Conservation (phyloP, 148 eudicot genomes). For the Gaultheria prostrata region DNA sequence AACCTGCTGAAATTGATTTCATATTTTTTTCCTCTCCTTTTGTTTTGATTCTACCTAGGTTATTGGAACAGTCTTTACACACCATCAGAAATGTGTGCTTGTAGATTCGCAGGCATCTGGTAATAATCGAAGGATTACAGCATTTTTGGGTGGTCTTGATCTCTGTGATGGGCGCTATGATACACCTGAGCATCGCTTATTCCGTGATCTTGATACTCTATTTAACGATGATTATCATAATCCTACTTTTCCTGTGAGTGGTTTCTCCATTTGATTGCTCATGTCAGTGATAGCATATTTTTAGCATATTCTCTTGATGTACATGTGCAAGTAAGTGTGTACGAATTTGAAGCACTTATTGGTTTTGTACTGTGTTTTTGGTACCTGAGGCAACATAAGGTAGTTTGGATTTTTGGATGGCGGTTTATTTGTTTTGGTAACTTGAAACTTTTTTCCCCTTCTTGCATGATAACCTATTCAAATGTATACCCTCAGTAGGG, state of each 20-base stretch:
- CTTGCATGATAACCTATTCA: no score
- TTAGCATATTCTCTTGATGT: not conserved
- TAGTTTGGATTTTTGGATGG: no score
- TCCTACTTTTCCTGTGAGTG: constrained; percentile 85
- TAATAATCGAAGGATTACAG: constrained; percentile 80
- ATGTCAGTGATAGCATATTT: not conserved
- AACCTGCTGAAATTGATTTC: constrained; percentile 17
- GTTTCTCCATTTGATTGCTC: constrained; percentile 13
- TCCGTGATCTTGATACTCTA: constrained; percentile 74
- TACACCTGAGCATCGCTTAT: constrained; percentile 92
- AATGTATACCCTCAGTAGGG: no score
- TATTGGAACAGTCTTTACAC: constrained; percentile 87
- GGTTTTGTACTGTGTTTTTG: no score
- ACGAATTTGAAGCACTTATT: no score
- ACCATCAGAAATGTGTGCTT: constrained; percentile 99
- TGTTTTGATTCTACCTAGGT: constrained; percentile 45
- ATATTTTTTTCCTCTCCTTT: not conserved
- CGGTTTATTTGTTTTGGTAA: no score
- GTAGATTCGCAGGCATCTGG: constrained; percentile 92
- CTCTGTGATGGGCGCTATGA: constrained; percentile 99
- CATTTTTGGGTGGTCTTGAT: constrained; percentile 92
- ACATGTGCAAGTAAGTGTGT: no score
- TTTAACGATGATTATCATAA: constrained; percentile 81
- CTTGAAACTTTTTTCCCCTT: no score
- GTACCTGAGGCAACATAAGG: no score